A percentile compares a stretch with the other conserved stretches of the same genome.
phyloP scores from a whole-genome alignment of 2,329 filamentous ascomycete species.

The Fusarium veterinarium region DNA sequence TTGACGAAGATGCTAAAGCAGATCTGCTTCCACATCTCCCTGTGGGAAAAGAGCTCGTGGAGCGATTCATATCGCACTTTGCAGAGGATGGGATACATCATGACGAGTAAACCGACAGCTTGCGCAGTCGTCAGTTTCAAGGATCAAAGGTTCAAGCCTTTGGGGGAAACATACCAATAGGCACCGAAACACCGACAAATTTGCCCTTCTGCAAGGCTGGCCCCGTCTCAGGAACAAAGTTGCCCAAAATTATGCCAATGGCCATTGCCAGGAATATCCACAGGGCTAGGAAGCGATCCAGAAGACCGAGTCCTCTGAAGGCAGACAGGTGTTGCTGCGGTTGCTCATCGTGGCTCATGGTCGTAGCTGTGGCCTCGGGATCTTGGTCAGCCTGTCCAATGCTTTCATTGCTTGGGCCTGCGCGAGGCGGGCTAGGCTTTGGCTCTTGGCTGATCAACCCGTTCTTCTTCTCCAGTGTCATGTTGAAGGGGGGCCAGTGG shows the following conservation, averaged over 20 bases:
- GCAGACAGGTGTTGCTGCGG: background rate
- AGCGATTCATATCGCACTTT: constrained; percentile 84
- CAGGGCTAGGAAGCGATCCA: constrained; percentile 73
- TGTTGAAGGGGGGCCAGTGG: no score
- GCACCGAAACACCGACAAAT: constrained; percentile 76
- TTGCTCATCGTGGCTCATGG: background rate
- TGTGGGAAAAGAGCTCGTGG: constrained; percentile 71
- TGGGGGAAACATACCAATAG: constrained; percentile 62
- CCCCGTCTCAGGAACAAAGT: constrained; percentile 74
- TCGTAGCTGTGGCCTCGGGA: background rate
- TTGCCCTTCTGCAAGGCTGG: constrained; percentile 74
- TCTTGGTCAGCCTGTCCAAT: background rate
- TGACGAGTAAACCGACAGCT: constrained; percentile 84
- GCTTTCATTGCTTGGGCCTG: no score
- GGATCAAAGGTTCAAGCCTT: no score
- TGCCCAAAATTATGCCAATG: constrained; percentile 76
- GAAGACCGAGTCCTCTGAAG: constrained; percentile 22
- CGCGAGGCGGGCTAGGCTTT: no score
- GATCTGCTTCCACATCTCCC: constrained; percentile 80
- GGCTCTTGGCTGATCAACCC: no score
- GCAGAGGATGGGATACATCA: constrained; percentile 95
- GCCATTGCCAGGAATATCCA: constrained; percentile 86
- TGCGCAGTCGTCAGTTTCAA: background rate
- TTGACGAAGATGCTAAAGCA: constrained; percentile 80
- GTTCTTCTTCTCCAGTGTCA: no score